These are phyloP conservation scores for Xanthoceras sorbifolium DNA, from an alignment of 345 rosid genomes.

Conservation along the genomic window DNA sequence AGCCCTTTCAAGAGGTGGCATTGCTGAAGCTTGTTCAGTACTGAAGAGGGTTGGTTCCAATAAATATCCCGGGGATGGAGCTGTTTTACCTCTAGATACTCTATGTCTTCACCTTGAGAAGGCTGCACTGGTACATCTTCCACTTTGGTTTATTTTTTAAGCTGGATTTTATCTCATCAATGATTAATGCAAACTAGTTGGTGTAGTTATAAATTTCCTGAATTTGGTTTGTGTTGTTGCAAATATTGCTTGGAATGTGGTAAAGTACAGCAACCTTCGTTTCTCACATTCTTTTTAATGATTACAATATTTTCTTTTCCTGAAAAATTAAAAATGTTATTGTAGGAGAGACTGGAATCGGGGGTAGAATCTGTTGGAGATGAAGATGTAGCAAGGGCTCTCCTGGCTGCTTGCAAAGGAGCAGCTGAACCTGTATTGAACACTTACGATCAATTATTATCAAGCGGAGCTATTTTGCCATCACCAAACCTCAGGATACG, in stretches of 20 bases:
- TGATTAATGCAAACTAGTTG: not conserved
- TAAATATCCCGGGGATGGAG: constrained; percentile 93
- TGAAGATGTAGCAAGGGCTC: constrained; percentile 89
- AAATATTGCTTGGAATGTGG: not conserved
- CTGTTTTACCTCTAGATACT: constrained; percentile 78
- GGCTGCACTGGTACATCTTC: constrained; percentile 70
- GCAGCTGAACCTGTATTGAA: constrained; percentile 87
- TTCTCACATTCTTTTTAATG: constrained; percentile 3
- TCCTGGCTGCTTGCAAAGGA: constrained; percentile 92
- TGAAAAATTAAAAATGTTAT: constrained; percentile 3
- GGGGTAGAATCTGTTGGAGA: constrained; percentile 71
- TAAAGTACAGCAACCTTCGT: not conserved
- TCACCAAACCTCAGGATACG: constrained; percentile 83
- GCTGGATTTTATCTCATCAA: not conserved
- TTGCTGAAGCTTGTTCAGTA: constrained; percentile 94
- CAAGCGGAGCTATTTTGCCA: constrained; percentile 74
- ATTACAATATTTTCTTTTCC: not conserved
- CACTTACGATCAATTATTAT: constrained; percentile 78
- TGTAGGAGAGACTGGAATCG: constrained; percentile 83
- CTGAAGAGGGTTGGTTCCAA: constrained; percentile 86
- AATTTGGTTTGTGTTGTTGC: not conserved
- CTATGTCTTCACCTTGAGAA: constrained; percentile 96
- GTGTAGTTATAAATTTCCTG: not conserved
- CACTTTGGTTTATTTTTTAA: not conserved
- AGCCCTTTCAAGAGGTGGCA: constrained; percentile 86